A percentile compares a stretch with the other conserved stretches of the same genome.
Conservation (phyloP, 495 filamentous ascomycete genomes). For the Thozetella sp. region DNA sequence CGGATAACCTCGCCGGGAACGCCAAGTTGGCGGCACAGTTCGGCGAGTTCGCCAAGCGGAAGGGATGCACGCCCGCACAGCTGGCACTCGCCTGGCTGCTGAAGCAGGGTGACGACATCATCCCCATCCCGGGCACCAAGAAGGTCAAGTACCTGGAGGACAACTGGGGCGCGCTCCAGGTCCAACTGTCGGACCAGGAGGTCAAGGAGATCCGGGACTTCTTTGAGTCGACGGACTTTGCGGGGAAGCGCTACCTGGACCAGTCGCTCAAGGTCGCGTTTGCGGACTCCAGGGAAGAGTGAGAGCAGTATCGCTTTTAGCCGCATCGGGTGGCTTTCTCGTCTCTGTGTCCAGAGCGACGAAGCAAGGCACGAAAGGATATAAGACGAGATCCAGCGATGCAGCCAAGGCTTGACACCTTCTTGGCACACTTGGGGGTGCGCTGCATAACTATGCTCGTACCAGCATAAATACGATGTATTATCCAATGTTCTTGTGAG, state of each 20-base stretch:
- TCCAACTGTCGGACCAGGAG: slow-evolving; percentile 52
- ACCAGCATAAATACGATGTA: no score
- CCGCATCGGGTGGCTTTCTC: no score
- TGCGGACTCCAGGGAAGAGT: not conserved
- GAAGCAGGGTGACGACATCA: slow-evolving; percentile 49
- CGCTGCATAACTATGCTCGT: no score
- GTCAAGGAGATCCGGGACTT: slow-evolving; percentile 40
- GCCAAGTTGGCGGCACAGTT: not conserved
- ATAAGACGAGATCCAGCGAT: no score
- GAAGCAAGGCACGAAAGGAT: no score
- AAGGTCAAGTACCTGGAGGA: slow-evolving; percentile 53
- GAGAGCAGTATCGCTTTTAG: not conserved
- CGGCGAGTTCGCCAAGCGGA: slow-evolving; percentile 14
- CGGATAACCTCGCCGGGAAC: not conserved
- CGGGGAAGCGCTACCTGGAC: not conserved
- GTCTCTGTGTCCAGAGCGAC: no score
- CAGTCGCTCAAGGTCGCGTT: not conserved
- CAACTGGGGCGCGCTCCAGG: slow-evolving; percentile 48
- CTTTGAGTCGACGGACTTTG: not conserved
- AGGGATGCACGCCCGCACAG: slow-evolving; percentile 46
- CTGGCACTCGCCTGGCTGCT: slow-evolving; percentile 53
- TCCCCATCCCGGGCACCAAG: slow-evolving; percentile 60
- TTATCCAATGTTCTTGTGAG: no score
- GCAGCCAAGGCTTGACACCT: no score
- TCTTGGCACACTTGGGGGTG: no score